A percentile compares a stretch with the other conserved stretches of the same genome.
phyloP scores from a whole-genome alignment of 2,329 filamentous ascomycete genomes.

The Diaporthe eres region DNA sequence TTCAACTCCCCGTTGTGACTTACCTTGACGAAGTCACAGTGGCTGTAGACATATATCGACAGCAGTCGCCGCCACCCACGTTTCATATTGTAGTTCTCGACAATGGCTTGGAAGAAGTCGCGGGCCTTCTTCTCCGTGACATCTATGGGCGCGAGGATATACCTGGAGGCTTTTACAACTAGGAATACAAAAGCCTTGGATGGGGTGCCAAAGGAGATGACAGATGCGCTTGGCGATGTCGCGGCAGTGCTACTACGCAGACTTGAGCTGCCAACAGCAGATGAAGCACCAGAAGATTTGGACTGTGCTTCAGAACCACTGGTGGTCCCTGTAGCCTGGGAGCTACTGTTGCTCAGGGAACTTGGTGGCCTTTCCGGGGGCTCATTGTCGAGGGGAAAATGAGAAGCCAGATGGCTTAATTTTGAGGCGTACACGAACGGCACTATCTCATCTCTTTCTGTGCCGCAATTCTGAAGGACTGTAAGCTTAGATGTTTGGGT shows the following conservation, averaged over 20 bases:
- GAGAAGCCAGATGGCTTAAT: neutral
- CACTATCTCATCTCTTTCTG: neutral
- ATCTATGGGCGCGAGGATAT: neutral
- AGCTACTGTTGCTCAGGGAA: slow-evolving; percentile 6
- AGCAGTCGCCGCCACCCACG: slow-evolving; percentile 19
- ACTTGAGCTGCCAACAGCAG: neutral
- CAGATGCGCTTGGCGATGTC: neutral
- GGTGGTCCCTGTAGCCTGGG: neutral
- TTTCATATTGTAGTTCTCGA: slow-evolving; percentile 5
- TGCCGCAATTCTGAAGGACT: neutral
- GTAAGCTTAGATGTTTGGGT: neutral
- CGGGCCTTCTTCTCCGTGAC: slow-evolving; percentile 13
- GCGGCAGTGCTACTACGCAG: neutral
- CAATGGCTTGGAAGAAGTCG: slow-evolving; percentile 18
- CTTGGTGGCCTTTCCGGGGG: neutral
- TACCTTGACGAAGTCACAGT: slow-evolving; percentile 35
- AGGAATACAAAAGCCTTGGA: slow-evolving; percentile 18
- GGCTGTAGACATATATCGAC: slow-evolving; percentile 29
- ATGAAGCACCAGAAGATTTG: neutral
- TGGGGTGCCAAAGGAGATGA: neutral
- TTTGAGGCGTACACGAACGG: neutral
- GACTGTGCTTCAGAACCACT: neutral
- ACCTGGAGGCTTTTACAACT: neutral
- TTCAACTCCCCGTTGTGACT: neutral
- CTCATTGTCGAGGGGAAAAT: neutral